Evolutionary conservation across 495 filamentous ascomycete species (phyloP).

Genomic region (Xylaria palmicola): DNA sequence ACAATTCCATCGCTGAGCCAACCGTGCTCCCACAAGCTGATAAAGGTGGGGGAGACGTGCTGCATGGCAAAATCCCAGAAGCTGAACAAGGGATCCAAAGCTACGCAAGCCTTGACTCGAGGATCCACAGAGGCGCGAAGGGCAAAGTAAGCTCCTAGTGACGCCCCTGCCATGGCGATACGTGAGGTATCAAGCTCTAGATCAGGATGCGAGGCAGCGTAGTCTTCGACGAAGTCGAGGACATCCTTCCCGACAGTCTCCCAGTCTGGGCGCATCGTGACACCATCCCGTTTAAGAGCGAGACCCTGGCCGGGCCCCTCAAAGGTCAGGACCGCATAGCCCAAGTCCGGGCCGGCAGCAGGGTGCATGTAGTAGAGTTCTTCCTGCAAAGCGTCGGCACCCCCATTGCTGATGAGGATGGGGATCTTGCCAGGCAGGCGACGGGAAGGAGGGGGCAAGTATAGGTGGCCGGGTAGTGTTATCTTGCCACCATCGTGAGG

Average conservation of each 20-base stretch:
- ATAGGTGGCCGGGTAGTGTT: neutral
- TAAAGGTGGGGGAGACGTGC: neutral
- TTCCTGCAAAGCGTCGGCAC: conserved; percentile 46
- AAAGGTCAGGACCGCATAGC: conserved; percentile 49
- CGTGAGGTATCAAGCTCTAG: conserved; percentile 40
- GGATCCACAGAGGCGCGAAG: conserved; percentile 3
- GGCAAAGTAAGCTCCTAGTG: conserved; percentile 47
- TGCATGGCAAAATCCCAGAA: neutral
- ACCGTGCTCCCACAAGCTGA: neutral
- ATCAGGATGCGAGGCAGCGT: conserved; percentile 16
- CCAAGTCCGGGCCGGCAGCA: conserved; percentile 24
- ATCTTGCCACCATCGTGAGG: too few relatives aligned
- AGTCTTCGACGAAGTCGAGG: conserved; percentile 30
- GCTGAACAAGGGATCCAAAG: neutral
- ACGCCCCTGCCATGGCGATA: conserved; percentile 41
- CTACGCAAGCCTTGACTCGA: neutral
- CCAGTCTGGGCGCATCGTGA: conserved; percentile 38
- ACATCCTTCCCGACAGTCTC: conserved; percentile 30
- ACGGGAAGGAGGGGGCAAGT: neutral
- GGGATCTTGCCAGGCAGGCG: conserved; percentile 22
- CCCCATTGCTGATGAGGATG: conserved; percentile 39
- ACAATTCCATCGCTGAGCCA: neutral
- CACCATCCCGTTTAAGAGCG: conserved; percentile 26
- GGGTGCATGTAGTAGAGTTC: conserved; percentile 44
- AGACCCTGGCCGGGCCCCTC: conserved; percentile 55